phyloP scores from a whole-genome alignment of 2,329 filamentous ascomycete genomes.

The Lecanicillium sp. region DNA sequence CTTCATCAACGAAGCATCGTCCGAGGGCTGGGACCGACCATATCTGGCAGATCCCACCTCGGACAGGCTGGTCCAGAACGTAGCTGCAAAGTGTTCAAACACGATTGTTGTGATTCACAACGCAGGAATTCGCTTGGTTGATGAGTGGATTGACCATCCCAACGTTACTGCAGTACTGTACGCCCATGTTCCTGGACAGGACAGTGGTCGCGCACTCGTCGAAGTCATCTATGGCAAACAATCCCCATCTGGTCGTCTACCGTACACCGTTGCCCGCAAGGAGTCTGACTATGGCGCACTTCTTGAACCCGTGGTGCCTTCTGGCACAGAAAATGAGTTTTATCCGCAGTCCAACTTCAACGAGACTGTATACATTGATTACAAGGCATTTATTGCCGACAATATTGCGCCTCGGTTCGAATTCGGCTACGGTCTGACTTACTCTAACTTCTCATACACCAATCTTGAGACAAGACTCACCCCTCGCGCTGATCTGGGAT shows the following conservation, averaged over 20 bases:
- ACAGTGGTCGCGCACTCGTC: slow-evolving; percentile 48
- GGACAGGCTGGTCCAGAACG: slow-evolving; percentile 47
- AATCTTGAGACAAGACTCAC: slow-evolving; percentile 31
- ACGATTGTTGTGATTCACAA: slow-evolving; percentile 61
- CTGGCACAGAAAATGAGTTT: slow-evolving; percentile 43
- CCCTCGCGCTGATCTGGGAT: no score
- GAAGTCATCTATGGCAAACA: slow-evolving; percentile 49
- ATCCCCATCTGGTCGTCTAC: slow-evolving; percentile 49
- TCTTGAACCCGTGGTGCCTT: slow-evolving; percentile 30
- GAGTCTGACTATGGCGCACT: slow-evolving; percentile 46
- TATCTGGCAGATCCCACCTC: slow-evolving; percentile 59
- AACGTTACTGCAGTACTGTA: slow-evolving; percentile 59
- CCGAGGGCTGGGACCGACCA: slow-evolving; percentile 61
- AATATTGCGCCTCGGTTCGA: slow-evolving; percentile 43
- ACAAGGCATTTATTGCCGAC: slow-evolving; percentile 43
- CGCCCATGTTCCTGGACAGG: slow-evolving; percentile 57
- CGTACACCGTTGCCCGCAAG: slow-evolving; percentile 52
- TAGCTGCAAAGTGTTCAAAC: slow-evolving; percentile 51
- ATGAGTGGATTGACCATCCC: slow-evolving; percentile 52
- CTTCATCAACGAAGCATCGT: slow-evolving; percentile 59
- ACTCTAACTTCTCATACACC: slow-evolving; percentile 44
- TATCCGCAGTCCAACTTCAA: slow-evolving; percentile 40
- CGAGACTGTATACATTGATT: slow-evolving; percentile 46
- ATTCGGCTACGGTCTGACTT: slow-evolving; percentile 49
- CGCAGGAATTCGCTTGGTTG: slow-evolving; percentile 51